Percentiles rank a stretch among this genome's conserved stretches.
phyloP scores from a whole-genome alignment of 1,284 basidiomycete species.

The Mycosarcoma maydis region DNA sequence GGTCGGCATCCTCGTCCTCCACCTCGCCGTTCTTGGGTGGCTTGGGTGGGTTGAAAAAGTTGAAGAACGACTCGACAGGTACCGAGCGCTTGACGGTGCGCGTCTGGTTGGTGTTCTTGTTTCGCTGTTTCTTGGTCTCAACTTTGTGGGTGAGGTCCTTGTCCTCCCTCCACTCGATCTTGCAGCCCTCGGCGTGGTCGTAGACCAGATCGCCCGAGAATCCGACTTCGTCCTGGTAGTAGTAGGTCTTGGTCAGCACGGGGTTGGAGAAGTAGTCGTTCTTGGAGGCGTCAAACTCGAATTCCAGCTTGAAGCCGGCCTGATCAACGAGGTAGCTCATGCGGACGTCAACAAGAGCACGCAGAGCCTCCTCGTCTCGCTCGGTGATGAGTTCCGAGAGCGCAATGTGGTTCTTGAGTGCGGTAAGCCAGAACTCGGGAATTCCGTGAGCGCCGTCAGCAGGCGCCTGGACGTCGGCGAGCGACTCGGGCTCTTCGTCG shows the following conservation, averaged over 20 bases:
- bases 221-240: conserved; percentile 89
- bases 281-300: conserved; percentile 74
- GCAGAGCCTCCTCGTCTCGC: conserved; percentile 80
- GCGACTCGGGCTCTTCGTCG: conserved; percentile 69
- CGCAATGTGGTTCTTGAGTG: conserved; percentile 88
- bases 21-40: conserved; percentile 60
- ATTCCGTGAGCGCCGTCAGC: conserved; percentile 73
- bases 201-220: conserved; percentile 95
- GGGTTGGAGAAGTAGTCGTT: conserved; percentile 91
- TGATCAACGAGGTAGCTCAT: conserved; percentile 76
- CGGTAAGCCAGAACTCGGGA: conserved; percentile 97
- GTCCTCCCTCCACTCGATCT: conserved; percentile 97
- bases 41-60: conserved; percentile 66
- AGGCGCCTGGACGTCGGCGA: conserved; percentile 68
- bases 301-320: conserved; percentile 89
- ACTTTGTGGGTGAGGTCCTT: conserved; percentile 97
- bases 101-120: conserved; percentile 74
- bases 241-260: conserved; percentile 89
- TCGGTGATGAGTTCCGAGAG: conserved; percentile 91
- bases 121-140: conserved; percentile 98
- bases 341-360: conserved; percentile 76
- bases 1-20: conserved; percentile 59
- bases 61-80: conserved; percentile 66
- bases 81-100: conserved; percentile 66
- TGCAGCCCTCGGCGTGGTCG: conserved; percentile 87